A percentile compares a stretch with the other conserved stretches of the same genome.
Conservation (phyloP, 805 yeast species). For the Candida boidinii region DNA sequence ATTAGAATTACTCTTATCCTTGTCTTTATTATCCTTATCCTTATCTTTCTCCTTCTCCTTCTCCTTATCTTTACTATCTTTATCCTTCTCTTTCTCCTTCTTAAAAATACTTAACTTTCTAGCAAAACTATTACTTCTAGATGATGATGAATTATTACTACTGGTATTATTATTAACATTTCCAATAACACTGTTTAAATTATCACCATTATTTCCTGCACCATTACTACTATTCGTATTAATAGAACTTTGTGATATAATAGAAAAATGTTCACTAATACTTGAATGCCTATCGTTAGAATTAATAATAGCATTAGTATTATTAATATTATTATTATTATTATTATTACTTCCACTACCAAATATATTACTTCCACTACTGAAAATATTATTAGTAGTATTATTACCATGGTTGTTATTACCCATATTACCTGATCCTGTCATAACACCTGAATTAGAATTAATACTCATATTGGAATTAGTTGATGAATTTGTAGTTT, state of each 20-base stretch:
- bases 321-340: not conserved
- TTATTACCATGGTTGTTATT: not conserved
- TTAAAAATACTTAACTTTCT: slow-evolving; percentile 23
- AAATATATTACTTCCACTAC: too few species aligned
- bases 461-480: slow-evolving; percentile 2
- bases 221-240: not conserved
- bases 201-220: not conserved
- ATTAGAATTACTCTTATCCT: too few species aligned
- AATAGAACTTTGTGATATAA: too few species aligned
- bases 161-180: not conserved
- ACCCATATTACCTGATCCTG: not conserved
- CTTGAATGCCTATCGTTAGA: too few species aligned
- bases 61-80: slow-evolving; percentile 10
- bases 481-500: slow-evolving; percentile 5
- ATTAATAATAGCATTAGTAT: not conserved
- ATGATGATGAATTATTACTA: slow-evolving; percentile 4
- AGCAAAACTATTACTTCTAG: slow-evolving; percentile 11
- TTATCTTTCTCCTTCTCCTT: slow-evolving; percentile 11
- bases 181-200: not conserved
- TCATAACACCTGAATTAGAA: slow-evolving; percentile 2
- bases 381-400: not conserved
- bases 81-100: slow-evolving; percentile 19
- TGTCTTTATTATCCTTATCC: slow-evolving; percentile 7
- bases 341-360: not conserved
- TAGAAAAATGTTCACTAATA: too few species aligned